phyloP scores from a whole-genome alignment of 495 filamentous ascomycete genomes.

The Ascodesmis nigricans region DNA sequence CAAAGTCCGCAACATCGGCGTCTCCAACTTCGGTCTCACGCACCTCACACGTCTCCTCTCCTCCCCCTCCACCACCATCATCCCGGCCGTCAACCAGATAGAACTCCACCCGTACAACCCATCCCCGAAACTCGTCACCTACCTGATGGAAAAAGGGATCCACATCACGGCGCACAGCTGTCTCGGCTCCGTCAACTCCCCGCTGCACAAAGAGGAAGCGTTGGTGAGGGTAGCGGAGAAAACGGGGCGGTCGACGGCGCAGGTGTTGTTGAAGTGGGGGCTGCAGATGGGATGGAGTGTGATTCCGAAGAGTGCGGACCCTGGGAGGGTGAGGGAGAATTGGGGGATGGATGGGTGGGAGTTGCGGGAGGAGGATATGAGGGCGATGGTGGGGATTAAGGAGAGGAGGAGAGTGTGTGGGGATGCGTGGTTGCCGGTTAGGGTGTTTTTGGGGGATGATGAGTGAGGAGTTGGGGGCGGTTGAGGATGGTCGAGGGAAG shows the following conservation, averaged over 20 bases:
- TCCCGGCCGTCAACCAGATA: slow-evolving; percentile 77
- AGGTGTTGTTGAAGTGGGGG: slow-evolving; percentile 48
- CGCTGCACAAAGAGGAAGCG: slow-evolving; percentile 37
- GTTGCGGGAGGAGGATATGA: slow-evolving; percentile 40
- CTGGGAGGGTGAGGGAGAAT: slow-evolving; percentile 40
- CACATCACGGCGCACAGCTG: slow-evolving; percentile 47
- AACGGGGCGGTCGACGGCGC: slow-evolving; percentile 44
- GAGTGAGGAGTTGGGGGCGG: slow-evolving; percentile 34
- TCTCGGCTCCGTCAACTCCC: slow-evolving; percentile 34
- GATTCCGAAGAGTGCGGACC: slow-evolving; percentile 45
- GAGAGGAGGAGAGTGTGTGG: slow-evolving; percentile 55
- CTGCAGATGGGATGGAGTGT: slow-evolving; percentile 51
- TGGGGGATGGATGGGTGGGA: slow-evolving; percentile 43
- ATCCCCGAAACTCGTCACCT: slow-evolving; percentile 56
- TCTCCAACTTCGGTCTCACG: slow-evolving; percentile 39
- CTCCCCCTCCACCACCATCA: slow-evolving; percentile 34
- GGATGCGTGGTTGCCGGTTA: slow-evolving; percentile 47
- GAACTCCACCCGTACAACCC: slow-evolving; percentile 73
- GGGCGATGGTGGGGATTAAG: slow-evolving; percentile 37
- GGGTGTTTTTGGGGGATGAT: slow-evolving; percentile 76
- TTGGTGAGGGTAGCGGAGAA: slow-evolving; percentile 38
- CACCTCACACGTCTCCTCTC: slow-evolving; percentile 36
- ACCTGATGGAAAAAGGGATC: slow-evolving; percentile 44
- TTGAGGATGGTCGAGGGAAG: too few relatives aligned
- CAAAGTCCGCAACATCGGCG: slow-evolving; percentile 53